Evolutionary conservation across 2,329 filamentous ascomycete species (phyloP).

Genomic region (Pleochaeta shiraiana): DNA sequence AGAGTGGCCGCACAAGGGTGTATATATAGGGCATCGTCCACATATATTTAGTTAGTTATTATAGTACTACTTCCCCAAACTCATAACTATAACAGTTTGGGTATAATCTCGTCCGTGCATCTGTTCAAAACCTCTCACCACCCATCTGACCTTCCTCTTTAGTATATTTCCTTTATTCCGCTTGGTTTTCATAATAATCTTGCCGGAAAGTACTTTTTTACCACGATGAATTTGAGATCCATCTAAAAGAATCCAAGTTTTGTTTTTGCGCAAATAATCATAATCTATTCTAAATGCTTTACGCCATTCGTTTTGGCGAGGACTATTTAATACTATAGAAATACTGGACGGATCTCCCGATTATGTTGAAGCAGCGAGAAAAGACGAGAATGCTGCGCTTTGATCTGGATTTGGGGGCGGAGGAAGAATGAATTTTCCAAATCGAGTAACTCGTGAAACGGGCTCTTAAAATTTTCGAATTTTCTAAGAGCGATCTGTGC

Average conservation of each 20-base stretch:
- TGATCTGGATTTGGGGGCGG: background rate
- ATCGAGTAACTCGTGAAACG: conserved; percentile 1
- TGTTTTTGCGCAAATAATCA: background rate
- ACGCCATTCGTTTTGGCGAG: background rate
- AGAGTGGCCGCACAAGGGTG: too few species aligned
- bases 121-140: background rate
- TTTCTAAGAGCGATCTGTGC: too few species aligned
- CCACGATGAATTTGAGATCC: background rate
- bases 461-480: background rate
- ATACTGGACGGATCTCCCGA: background rate
- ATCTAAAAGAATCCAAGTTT: background rate
- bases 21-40: too few species aligned
- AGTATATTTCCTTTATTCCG: background rate
- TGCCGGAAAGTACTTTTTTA: background rate
- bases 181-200: background rate
- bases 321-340: too few species aligned
- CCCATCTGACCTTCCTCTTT: background rate
- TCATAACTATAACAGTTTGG: background rate
- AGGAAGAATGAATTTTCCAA: background rate
- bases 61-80: too few species aligned
- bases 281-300: background rate
- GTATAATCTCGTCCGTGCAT: background rate
- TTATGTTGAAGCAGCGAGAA: background rate
- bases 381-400: background rate
- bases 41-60: too few species aligned